Conservation (phyloP, 352 stramenopile species). For the Pelagophyceae sp. region DNA sequence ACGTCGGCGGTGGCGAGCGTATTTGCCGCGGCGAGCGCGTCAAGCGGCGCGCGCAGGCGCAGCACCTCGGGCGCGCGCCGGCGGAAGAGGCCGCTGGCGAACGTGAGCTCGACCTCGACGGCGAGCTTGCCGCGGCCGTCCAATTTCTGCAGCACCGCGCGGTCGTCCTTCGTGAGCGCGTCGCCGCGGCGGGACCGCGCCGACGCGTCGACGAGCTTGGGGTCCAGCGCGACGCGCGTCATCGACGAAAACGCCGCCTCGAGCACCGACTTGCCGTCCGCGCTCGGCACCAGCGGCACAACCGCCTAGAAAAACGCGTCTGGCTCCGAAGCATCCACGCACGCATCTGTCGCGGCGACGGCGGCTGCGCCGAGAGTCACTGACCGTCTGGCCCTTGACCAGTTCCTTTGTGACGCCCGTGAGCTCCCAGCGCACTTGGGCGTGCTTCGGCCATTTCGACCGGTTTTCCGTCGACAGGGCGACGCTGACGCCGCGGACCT, state of each 20-base stretch:
- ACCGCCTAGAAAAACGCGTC: neutral
- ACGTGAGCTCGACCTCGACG: neutral
- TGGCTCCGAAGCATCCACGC: neutral
- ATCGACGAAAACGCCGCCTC: neutral
- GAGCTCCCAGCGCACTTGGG: neutral
- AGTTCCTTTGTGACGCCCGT: neutral
- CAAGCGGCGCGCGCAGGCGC: neutral
- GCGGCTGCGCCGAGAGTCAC: too few species aligned
- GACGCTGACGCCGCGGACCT: neutral
- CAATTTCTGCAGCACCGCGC: neutral
- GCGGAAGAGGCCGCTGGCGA: neutral
- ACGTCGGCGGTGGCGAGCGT: neutral
- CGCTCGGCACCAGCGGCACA: too few species aligned
- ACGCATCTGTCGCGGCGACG: too few species aligned
- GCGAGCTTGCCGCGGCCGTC: neutral
- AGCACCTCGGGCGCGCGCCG: neutral
- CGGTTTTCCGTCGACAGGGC: neutral
- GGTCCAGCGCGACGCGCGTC: neutral
- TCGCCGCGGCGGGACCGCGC: neutral
- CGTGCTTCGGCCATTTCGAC: neutral
- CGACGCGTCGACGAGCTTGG: neutral
- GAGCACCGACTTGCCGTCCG: too few species aligned
- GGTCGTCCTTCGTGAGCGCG: neutral
- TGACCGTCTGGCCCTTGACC: neutral
- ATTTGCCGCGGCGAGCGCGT: neutral